phyloP scores from a whole-genome alignment of 2,329 filamentous ascomycete genomes.

The Epichloe sp. region DNA sequence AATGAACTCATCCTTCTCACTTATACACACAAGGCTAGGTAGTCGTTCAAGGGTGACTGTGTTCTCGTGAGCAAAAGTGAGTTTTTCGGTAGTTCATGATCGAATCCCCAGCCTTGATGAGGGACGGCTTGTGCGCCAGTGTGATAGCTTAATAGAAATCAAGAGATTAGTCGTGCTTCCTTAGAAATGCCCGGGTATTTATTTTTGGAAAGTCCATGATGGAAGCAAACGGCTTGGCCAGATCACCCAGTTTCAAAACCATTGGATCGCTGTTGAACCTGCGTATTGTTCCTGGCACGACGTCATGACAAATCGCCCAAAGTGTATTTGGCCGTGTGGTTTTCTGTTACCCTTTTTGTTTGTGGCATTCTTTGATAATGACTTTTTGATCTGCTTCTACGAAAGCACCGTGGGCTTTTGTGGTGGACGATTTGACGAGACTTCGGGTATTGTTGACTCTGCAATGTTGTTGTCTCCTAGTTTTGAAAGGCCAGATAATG shows the following conservation, averaged over 20 bases:
- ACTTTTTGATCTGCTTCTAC: background rate
- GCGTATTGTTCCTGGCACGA: background rate
- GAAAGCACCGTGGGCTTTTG: background rate
- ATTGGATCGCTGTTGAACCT: background rate
- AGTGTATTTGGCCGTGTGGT: background rate
- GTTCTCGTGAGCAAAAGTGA: background rate
- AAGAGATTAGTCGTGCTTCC: background rate
- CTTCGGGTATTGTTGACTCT: background rate
- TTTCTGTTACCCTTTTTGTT: background rate
- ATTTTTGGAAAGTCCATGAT: background rate
- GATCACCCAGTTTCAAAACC: background rate
- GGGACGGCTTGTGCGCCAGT: background rate
- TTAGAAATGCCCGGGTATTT: background rate
- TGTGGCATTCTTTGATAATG: background rate
- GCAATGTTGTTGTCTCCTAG: background rate
- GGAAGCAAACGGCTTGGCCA: background rate
- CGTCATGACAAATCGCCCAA: background rate
- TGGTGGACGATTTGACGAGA: background rate
- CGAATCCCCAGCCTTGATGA: background rate
- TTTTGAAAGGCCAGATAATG: conserved; percentile 4
- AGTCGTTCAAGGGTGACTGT: background rate
- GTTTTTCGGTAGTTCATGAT: background rate
- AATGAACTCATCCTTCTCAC: background rate
- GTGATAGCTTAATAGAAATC: background rate
- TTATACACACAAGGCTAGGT: background rate